Evolutionary conservation across 331 rosid genomes (phyloP).

Genomic region (Acacia pycnantha): DNA sequence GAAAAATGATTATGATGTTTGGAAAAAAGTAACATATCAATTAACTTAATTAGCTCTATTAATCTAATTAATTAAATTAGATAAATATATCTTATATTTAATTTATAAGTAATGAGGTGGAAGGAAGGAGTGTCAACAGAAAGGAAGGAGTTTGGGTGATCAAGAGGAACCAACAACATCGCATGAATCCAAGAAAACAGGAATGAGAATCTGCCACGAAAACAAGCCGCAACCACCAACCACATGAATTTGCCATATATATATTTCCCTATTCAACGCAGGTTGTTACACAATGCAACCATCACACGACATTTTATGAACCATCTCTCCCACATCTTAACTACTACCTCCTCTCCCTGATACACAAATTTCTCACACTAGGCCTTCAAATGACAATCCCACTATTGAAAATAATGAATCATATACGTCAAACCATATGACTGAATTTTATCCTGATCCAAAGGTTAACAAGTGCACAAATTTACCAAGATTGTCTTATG

Average conservation of each 20-base stretch:
- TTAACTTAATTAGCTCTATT: fast-evolving
- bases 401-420: too few relatives aligned
- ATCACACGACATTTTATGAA: background rate
- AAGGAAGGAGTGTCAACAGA: background rate
- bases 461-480: too few relatives aligned
- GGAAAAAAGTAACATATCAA: too few relatives aligned
- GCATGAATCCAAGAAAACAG: background rate
- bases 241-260: background rate
- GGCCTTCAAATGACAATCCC: too few relatives aligned
- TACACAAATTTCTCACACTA: too few relatives aligned
- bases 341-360: too few relatives aligned
- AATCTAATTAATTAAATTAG: too few relatives aligned
- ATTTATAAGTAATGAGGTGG: background rate
- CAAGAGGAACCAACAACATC: background rate
- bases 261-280: background rate
- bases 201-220: background rate
- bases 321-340: background rate
- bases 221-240: background rate
- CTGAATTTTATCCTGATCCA: too few relatives aligned
- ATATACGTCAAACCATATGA: too few relatives aligned
- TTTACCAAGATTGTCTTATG: too few relatives aligned
- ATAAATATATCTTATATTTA: too few relatives aligned
- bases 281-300: background rate
- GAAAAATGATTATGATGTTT: too few relatives aligned
- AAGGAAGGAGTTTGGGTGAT: background rate